Percentiles rank a stretch among this genome's conserved stretches.
These are phyloP conservation scores for Albatrellus ellisii DNA, from an alignment of 768 basidiomycete species.

Conservation along the genomic window DNA sequence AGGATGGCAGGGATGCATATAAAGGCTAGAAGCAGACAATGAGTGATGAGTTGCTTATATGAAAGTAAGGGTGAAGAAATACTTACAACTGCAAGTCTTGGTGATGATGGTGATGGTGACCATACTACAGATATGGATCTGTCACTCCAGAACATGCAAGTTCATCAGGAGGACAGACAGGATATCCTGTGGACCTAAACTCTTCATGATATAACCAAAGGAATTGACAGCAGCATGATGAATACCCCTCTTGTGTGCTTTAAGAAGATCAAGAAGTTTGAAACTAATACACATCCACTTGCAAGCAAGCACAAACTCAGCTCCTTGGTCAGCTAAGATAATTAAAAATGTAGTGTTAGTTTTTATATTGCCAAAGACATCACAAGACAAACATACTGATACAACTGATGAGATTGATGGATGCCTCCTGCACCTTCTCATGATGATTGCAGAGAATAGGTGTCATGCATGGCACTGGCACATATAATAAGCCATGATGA, in stretches of 20 bases:
- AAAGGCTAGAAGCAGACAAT: conserved; percentile 45
- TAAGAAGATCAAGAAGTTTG: conserved; percentile 87
- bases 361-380: neutral
- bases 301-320: conserved; percentile 97
- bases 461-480: conserved; percentile 95
- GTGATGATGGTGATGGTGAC: conserved; percentile 94
- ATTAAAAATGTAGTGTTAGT: conserved; percentile 2
- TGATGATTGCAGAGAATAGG: conserved; percentile 96
- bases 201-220: conserved; percentile 97
- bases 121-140: conserved; percentile 93
- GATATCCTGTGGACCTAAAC: conserved; percentile 96
- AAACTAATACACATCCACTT: conserved; percentile 99
- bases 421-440: conserved; percentile 97
- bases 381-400: conserved; percentile 36
- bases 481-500: neutral
- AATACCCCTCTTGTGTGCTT: conserved; percentile 98
- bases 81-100: conserved; percentile 70
- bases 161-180: conserved; percentile 89
- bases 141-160: conserved; percentile 92
- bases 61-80: neutral
- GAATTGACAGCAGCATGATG: conserved; percentile 97
- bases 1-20: conserved; percentile 98
- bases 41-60: conserved; percentile 1
- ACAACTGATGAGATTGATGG: conserved; percentile 97
- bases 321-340: conserved; percentile 78